phyloP scores from a whole-genome alignment of 148 eudicot species.

The Amaranthus cruentus region DNA sequence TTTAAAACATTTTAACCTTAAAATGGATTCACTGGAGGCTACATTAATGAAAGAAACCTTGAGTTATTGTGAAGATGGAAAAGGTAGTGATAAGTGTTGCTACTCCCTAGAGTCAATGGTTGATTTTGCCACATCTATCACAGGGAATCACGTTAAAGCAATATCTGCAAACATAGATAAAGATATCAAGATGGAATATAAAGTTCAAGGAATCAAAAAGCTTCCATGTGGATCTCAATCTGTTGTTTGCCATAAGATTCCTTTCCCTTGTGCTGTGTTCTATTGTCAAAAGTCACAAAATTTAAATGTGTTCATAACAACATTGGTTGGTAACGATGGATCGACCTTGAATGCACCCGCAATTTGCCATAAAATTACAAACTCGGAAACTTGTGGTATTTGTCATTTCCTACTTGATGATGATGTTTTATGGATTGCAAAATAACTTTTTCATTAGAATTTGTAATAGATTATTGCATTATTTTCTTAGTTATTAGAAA shows the following conservation, averaged over 20 bases:
- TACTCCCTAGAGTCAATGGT: constrained; percentile 25
- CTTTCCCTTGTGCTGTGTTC: constrained; percentile 27
- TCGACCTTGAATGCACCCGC: constrained; percentile 15
- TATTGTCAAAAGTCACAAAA: constrained; percentile 16
- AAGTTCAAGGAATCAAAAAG: constrained; percentile 18
- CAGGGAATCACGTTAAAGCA: constrained; percentile 20
- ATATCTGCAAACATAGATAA: constrained; percentile 23
- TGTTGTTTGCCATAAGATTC: constrained; percentile 20
- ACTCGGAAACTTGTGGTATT: constrained; percentile 5
- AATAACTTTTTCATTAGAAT: background rate
- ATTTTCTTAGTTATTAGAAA: background rate
- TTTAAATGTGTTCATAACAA: constrained; percentile 16
- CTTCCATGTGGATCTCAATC: constrained; percentile 10
- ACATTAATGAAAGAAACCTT: constrained; percentile 21
- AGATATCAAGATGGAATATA: constrained; percentile 24
- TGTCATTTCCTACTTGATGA: constrained; percentile 26
- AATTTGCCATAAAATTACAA: constrained; percentile 10
- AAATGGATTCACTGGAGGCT: constrained; percentile 13
- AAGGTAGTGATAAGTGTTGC: constrained; percentile 19
- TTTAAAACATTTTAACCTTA: constrained; percentile 12
- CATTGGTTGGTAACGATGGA: constrained; percentile 6
- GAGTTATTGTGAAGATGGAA: constrained; percentile 18
- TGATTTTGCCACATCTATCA: constrained; percentile 18
- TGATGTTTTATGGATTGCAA: constrained; percentile 25
- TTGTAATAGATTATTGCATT: background rate